A percentile compares a stretch with the other conserved stretches of the same genome.
These are phyloP conservation scores for Lentinula sp. DNA, from an alignment of 768 basidiomycete species.

Conservation along the genomic window DNA sequence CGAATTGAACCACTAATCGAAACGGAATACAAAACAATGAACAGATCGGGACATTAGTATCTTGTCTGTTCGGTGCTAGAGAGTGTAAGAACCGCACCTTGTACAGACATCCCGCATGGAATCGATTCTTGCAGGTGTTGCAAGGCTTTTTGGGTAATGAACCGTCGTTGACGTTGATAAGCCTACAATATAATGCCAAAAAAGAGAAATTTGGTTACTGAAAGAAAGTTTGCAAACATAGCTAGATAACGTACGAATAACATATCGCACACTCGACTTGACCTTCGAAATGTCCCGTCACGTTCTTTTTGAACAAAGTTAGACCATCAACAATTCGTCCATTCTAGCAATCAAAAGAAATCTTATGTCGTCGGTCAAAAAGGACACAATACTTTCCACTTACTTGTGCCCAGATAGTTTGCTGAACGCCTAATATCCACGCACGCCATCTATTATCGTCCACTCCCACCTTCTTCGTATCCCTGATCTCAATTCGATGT, in stretches of 20 bases:
- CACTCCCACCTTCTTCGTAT: slow-evolving; percentile 79
- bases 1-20: slow-evolving; percentile 73
- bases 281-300: slow-evolving; percentile 88
- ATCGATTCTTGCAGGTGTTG: slow-evolving; percentile 90
- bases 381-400: slow-evolving; percentile 14
- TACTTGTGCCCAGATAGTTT: slow-evolving; percentile 84
- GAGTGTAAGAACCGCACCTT: slow-evolving; percentile 43
- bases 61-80: background rate
- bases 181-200: slow-evolving; percentile 36
- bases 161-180: slow-evolving; percentile 87
- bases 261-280: slow-evolving; percentile 96
- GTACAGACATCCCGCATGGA: slow-evolving; percentile 89
- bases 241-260: slow-evolving; percentile 60
- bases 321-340: slow-evolving; percentile 87
- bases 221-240: background rate
- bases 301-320: slow-evolving; percentile 90
- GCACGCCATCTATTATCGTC: slow-evolving; percentile 87
- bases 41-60: slow-evolving; percentile 1
- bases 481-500: slow-evolving; percentile 81
- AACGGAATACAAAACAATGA: background rate
- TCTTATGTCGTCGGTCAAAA: background rate
- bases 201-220: background rate
- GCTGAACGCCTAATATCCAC: slow-evolving; percentile 91
- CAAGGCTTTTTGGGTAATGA: slow-evolving; percentile 87
- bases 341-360: slow-evolving; percentile 44